Percentiles rank a stretch among this genome's conserved stretches.
Evolutionary conservation across 371 early-diverging fungal genomes (phyloP).

Genomic region (Mycotypha africana): DNA sequence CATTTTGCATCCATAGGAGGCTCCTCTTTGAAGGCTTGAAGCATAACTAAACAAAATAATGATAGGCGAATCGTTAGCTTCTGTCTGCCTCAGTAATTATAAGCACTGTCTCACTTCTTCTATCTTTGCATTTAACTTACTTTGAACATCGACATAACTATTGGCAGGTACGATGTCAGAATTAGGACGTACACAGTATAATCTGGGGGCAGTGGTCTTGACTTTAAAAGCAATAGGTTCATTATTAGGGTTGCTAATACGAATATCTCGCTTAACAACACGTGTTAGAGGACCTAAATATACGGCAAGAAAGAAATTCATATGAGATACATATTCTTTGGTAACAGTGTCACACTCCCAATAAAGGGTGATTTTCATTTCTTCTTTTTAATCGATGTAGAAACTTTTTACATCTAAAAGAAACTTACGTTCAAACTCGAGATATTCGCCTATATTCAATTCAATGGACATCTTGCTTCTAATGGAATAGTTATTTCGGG

Average conservation of each 20-base stretch:
- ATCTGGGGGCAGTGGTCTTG: slow-evolving; percentile 91
- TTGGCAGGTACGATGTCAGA: slow-evolving; percentile 68
- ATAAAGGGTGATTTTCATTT: too few species aligned
- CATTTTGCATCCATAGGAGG: slow-evolving; percentile 63
- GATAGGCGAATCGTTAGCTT: not conserved
- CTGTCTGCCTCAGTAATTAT: too few species aligned
- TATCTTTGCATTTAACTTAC: slow-evolving; percentile 26
- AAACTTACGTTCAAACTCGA: too few species aligned
- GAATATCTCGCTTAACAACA: slow-evolving; percentile 46
- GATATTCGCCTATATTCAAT: too few species aligned
- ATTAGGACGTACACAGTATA: slow-evolving; percentile 89
- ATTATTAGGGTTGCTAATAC: slow-evolving; percentile 53
- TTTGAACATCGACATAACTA: slow-evolving; percentile 54
- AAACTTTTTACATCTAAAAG: too few species aligned
- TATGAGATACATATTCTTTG: too few species aligned
- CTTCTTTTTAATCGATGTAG: too few species aligned
- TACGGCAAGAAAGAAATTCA: too few species aligned
- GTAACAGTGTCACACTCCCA: too few species aligned
- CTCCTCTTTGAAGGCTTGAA: slow-evolving; percentile 75
- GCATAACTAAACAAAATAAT: slow-evolving; percentile 42
- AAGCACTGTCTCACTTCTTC: too few species aligned
- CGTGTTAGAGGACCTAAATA: slow-evolving; percentile 71
- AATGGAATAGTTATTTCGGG: too few species aligned
- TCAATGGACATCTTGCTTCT: too few species aligned
- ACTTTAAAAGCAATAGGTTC: slow-evolving; percentile 77